Percentiles rank a stretch among this genome's conserved stretches.
Conservation (phyloP, 192 early-diverging fungal species). For the Haplosporangium gracile region DNA sequence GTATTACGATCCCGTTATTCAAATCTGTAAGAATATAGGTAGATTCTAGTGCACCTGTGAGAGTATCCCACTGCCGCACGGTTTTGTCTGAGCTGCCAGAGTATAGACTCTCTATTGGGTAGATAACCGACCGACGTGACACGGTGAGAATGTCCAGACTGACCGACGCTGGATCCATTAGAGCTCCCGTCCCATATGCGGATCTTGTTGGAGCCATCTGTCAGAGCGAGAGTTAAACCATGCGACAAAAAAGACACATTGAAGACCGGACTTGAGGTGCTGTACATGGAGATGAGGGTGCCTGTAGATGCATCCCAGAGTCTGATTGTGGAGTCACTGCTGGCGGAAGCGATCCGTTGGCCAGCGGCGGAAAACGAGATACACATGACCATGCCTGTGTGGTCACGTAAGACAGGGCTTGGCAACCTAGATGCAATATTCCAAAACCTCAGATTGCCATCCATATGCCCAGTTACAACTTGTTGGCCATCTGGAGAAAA, state of each 20-base stretch:
- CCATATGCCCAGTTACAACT: not conserved
- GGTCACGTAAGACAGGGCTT: not conserved
- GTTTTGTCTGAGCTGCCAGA: not conserved
- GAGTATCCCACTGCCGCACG: not conserved
- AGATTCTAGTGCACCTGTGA: not conserved
- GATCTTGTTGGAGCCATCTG: not conserved
- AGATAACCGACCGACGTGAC: not conserved
- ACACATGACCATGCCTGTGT: not conserved
- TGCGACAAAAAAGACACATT: not conserved
- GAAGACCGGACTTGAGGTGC: too few relatives aligned
- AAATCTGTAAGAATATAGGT: not conserved
- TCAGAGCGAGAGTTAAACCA: not conserved
- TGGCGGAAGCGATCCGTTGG: conserved; percentile 1
- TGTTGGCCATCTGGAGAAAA: not conserved
- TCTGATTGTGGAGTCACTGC: not conserved
- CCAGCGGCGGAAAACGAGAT: not conserved
- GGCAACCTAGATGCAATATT: not conserved
- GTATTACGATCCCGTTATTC: too few relatives aligned
- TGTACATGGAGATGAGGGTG: not conserved
- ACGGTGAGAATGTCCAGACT: not conserved
- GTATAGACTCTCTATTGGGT: not conserved
- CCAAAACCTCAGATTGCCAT: not conserved
- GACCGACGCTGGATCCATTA: not conserved
- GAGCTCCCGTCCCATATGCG: not conserved
- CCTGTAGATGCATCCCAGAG: not conserved